Evolutionary conservation across 2,329 filamentous ascomycete genomes (phyloP).

Genomic region (Aspergillus phoenicis): DNA sequence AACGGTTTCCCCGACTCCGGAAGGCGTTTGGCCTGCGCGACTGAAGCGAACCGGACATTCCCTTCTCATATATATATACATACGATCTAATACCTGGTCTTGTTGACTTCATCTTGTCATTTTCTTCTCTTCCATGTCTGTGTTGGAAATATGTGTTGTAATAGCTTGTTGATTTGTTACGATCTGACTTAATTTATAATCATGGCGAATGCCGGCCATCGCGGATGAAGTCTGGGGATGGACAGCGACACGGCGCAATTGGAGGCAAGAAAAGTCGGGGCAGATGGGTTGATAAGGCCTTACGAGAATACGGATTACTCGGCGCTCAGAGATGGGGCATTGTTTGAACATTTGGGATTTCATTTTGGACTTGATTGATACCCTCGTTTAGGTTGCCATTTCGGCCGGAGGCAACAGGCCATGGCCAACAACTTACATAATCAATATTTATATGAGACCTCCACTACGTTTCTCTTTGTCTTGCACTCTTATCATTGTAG

Average conservation of each 20-base stretch:
- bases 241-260: neutral
- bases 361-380: constrained; percentile 13
- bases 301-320: neutral
- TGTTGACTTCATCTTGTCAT: neutral
- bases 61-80: constrained; percentile 6
- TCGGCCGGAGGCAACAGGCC: neutral
- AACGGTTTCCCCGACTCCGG: constrained; percentile 48
- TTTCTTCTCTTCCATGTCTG: constrained; percentile 5
- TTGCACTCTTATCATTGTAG: neutral
- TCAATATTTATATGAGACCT: neutral
- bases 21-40: constrained; percentile 47
- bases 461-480: neutral
- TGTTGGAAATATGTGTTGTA: constrained; percentile 16
- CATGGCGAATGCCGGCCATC: constrained; percentile 7
- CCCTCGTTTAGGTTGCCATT: constrained; percentile 16
- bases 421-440: neutral
- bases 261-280: neutral
- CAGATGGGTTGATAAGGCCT: neutral
- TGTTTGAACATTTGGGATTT: constrained; percentile 5
- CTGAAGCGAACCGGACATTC: constrained; percentile 1
- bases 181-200: constrained; percentile 10
- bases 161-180: neutral
- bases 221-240: neutral
- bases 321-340: neutral
- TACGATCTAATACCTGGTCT: neutral